These are phyloP conservation scores for Cladorrhinum samala DNA, from an alignment of 495 filamentous ascomycete genomes.

Conservation along the genomic window DNA sequence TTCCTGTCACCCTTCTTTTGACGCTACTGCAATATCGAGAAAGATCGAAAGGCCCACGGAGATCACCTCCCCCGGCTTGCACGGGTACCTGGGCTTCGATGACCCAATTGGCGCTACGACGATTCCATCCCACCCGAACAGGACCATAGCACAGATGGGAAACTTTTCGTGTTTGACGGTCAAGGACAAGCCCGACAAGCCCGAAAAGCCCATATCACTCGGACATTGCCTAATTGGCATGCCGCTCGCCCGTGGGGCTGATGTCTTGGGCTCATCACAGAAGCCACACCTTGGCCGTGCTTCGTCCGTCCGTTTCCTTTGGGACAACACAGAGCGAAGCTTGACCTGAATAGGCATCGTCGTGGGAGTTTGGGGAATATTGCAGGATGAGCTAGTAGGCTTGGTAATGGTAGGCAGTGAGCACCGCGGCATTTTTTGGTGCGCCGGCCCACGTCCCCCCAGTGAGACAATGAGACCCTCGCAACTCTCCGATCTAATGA, in stretches of 20 bases:
- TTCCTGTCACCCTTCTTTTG: too few species aligned
- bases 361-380: neutral
- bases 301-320: too few species aligned
- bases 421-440: too few species aligned
- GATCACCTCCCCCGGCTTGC: neutral
- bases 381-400: neutral
- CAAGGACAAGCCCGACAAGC: neutral
- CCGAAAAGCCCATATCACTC: neutral
- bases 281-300: neutral
- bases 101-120: neutral
- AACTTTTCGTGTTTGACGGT: neutral
- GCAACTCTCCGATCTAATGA: neutral
- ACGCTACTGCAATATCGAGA: neutral
- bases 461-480: too few species aligned
- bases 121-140: neutral
- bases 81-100: neutral
- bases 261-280: neutral
- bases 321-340: neutral
- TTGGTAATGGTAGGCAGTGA: neutral
- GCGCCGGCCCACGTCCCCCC: too few species aligned
- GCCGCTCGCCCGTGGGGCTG: too few species aligned
- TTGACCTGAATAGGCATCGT: neutral
- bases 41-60: slow-evolving; percentile 4
- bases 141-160: neutral
- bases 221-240: neutral